Percentiles rank a stretch among this genome's conserved stretches.
phyloP scores from a whole-genome alignment of 83 land plant species.

The Larix sibirica region DNA sequence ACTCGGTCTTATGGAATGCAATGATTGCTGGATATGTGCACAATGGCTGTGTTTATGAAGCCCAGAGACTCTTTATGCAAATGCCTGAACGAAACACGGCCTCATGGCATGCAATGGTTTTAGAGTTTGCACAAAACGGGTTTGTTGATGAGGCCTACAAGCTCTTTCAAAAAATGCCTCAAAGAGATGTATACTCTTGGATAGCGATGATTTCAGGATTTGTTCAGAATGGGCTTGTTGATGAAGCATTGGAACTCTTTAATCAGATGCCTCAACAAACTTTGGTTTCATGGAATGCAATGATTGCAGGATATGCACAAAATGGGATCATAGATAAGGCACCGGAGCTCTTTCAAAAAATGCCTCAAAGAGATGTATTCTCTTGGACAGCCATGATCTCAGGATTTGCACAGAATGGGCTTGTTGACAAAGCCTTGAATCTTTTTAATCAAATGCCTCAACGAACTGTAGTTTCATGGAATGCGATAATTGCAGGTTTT shows the following conservation, averaged over 20 bases:
- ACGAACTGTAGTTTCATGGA: constrained; percentile 1
- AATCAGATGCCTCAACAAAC: too few species aligned
- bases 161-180: not conserved
- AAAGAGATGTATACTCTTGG: too few species aligned
- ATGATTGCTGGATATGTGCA: not conserved
- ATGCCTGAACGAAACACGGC: not conserved
- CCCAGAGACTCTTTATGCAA: not conserved
- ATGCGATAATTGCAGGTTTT: not conserved
- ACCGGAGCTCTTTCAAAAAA: not conserved
- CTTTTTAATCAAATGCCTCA: not conserved
- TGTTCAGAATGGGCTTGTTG: too few species aligned
- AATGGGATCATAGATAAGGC: not conserved
- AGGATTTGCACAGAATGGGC: not conserved
- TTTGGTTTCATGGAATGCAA: too few species aligned
- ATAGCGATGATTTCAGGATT: not conserved
- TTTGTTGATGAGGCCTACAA: not conserved
- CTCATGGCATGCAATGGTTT: not conserved
- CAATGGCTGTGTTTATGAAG: not conserved
- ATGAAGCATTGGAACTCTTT: too few species aligned
- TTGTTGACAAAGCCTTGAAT: not conserved
- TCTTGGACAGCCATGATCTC: not conserved
- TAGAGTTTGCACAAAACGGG: not conserved
- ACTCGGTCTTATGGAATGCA: not conserved
- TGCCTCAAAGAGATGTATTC: not conserved
- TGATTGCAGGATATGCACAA: constrained; percentile 4